A percentile compares a stretch with the other conserved stretches of the same genome.
These are phyloP conservation scores for Paramecium sexaurelia DNA, from an alignment of 73 alveolate genomes.

Conservation along the genomic window DNA sequence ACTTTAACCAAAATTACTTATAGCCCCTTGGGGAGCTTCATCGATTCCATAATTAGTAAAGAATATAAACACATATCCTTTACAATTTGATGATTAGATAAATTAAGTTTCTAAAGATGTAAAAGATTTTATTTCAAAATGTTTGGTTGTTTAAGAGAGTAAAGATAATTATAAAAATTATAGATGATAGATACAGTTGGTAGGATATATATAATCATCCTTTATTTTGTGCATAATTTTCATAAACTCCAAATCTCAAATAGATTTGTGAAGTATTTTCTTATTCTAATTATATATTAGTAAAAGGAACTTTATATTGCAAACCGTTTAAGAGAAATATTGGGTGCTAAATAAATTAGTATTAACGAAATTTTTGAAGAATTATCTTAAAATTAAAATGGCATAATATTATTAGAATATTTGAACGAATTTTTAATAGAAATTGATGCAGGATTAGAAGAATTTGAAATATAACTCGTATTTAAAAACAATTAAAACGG, in stretches of 20 bases:
- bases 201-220: not conserved
- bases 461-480: not conserved
- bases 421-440: not conserved
- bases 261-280: not conserved
- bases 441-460: not conserved
- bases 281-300: not conserved
- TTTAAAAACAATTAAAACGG: not conserved
- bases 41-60: conserved; percentile 25
- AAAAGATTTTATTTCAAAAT: not conserved
- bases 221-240: not conserved
- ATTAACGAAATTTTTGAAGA: not conserved
- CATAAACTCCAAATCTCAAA: not conserved
- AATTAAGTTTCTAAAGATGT: not conserved
- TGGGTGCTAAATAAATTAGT: not conserved
- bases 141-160: conserved; percentile 16
- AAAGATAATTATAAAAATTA: not conserved
- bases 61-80: not conserved
- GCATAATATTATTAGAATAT: not conserved
- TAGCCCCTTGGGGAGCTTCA: conserved; percentile 58
- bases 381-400: not conserved
- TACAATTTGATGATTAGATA: not conserved
- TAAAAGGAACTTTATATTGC: conserved; percentile 5
- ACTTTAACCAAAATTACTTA: not conserved
- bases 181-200: conserved; percentile 18
- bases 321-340: not conserved